Evolutionary conservation across 768 basidiomycete species (phyloP), one percentile per base, ranked within the genome.

Genomic region (Amanita rimosa): DNA sequence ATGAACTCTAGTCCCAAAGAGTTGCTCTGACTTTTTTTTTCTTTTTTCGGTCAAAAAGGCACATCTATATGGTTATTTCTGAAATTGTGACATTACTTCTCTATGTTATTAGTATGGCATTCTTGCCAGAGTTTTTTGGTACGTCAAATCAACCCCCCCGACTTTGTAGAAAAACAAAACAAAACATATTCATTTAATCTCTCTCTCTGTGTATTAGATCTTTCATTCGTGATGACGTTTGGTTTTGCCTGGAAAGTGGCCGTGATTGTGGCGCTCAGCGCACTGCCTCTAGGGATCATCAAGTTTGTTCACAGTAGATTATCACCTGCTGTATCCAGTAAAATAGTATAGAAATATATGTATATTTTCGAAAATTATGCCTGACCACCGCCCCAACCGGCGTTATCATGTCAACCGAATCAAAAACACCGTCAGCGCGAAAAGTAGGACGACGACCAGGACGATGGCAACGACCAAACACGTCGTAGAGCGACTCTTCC

Each of bases 121-220:
- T 99, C 66, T 67, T 99, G 36, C 95, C 94, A 0, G 91, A 92
- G 64, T 99, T 95, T 66, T 99, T 99, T 62, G 95, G 95, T 97
- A 49, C 53, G 85, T 13, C 4, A 3, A 67, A 24, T 35, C 34
- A 51, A n/a, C n/a, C n/a, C n/a, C 33, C 26, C n/a, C 6, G 11
- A 26, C 9, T 24, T 31, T 14, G n/a, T 37, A 29, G 7, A 49
- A 10, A 29, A 3, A 22, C 24, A n/a, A n/a, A n/a, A n/a, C n/a
- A n/a, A n/a, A n/a, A n/a, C n/a, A n/a, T n/a, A n/a, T 0, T 45
- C 26, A 50, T 50, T 22, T 57, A 54, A 46, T 46, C 21, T 33
- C 3, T n/a, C n/a, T n/a, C n/a, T n/a, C n/a, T n/a, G n/a, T 24
- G 19, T 4, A 4, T n/a, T 58, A 97, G 95, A 99, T 67, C 80